These are phyloP conservation scores for barley (Hordeum vulgare) DNA, from an alignment of 176 grass and related monocot species.

Conservation along the genomic window DNA sequence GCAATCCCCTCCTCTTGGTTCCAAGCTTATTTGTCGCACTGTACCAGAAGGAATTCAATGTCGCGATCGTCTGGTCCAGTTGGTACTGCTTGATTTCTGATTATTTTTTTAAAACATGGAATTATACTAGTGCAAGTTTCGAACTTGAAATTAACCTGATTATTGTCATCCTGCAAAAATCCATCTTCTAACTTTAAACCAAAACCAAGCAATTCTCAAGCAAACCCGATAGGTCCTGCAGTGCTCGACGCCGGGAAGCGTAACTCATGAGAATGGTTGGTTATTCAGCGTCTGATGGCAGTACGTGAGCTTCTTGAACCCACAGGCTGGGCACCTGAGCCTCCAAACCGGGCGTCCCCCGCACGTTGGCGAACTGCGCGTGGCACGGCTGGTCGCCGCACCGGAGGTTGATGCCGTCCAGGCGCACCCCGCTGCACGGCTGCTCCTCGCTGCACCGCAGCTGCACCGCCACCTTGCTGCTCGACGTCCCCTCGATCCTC, in stretches of 20 bases:
- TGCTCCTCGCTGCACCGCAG: slow-evolving; percentile 32
- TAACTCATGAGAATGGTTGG: neutral
- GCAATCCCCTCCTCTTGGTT: neutral
- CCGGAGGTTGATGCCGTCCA: slow-evolving; percentile 23
- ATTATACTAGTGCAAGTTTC: neutral
- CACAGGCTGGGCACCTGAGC: neutral
- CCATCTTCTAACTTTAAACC: neutral
- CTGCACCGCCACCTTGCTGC: slow-evolving; percentile 20
- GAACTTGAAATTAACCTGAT: neutral
- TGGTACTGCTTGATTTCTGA: neutral
- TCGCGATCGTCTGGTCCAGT: neutral
- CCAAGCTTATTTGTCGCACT: neutral
- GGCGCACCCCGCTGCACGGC: slow-evolving; percentile 29
- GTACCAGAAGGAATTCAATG: neutral
- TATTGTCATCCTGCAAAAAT: neutral
- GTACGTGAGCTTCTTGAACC: neutral
- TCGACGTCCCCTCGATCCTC: slow-evolving; percentile 46
- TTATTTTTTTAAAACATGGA: no score
- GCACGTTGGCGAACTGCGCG: neutral
- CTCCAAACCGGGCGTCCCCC: neutral
- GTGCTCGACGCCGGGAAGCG: neutral
- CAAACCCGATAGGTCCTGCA: neutral
- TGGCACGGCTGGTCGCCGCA: slow-evolving; percentile 14
- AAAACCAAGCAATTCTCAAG: neutral
- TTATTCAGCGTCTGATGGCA: neutral